phyloP scores from a whole-genome alignment of 495 filamentous ascomycete species.

The Aspergillus ostianus region DNA sequence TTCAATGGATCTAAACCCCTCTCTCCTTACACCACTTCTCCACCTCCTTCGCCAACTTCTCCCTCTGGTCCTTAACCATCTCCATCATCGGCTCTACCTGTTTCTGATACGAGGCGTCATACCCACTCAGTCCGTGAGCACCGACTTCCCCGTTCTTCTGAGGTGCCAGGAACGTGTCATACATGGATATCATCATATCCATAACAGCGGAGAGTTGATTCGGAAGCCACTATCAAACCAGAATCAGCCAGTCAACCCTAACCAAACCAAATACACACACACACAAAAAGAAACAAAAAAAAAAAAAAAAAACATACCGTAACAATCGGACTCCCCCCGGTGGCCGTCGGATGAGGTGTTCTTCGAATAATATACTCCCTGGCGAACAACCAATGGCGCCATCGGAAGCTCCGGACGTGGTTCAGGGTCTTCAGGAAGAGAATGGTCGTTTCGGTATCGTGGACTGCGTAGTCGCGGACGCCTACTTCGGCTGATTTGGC shows the following conservation, averaged over 20 bases:
- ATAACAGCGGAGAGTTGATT: constrained; percentile 80
- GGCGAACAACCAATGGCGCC: constrained; percentile 95
- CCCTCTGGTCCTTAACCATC: constrained; percentile 61
- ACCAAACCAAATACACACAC: not conserved
- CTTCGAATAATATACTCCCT: constrained; percentile 87
- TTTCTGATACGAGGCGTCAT: constrained; percentile 34
- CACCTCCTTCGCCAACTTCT: constrained; percentile 74
- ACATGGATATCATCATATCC: constrained; percentile 67
- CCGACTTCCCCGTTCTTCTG: constrained; percentile 25
- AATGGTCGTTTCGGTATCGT: constrained; percentile 48
- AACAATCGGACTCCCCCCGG: constrained; percentile 87
- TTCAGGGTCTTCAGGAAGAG: constrained; percentile 73
- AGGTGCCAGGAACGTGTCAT: constrained; percentile 48
- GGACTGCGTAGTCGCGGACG: constrained; percentile 61
- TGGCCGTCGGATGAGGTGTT: constrained; percentile 80
- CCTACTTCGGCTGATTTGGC: constrained; percentile 52
- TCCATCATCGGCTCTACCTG: constrained; percentile 69
- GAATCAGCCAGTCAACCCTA: not conserved
- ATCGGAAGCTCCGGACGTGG: constrained; percentile 86
- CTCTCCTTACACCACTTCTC: constrained; percentile 75
- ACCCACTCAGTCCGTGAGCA: constrained; percentile 23
- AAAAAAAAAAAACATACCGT: constrained; percentile 47
- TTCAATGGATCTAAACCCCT: constrained; percentile 47
- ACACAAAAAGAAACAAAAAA: not conserved
- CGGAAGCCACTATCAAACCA: constrained; percentile 64